phyloP scores from a whole-genome alignment of 352 stramenopile species.

The Phytophthora sansomeana region DNA sequence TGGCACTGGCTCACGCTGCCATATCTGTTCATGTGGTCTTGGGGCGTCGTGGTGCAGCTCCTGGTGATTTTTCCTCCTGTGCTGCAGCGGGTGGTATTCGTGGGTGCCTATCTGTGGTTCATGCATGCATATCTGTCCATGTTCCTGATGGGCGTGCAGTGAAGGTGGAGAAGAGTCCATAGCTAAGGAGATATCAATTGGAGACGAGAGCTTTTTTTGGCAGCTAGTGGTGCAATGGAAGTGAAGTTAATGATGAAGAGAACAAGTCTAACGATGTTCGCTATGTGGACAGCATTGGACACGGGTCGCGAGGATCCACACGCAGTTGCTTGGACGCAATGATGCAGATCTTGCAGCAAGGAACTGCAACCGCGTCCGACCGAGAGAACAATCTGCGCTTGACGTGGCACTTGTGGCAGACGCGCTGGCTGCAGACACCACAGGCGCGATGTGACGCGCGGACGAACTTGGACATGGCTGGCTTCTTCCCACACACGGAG shows the following conservation, averaged over 20 bases:
- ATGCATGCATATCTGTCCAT: slow-evolving; percentile 75
- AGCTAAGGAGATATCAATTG: neutral
- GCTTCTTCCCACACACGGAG: slow-evolving; percentile 29
- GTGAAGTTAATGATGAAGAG: neutral
- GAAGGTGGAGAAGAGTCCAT: neutral
- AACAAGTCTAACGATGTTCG: neutral
- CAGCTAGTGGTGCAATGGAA: neutral
- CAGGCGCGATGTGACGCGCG: slow-evolving; percentile 25
- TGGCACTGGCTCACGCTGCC: slow-evolving; percentile 79
- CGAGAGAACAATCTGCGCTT: slow-evolving; percentile 41
- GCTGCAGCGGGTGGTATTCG: slow-evolving; percentile 72
- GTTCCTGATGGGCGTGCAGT: slow-evolving; percentile 25
- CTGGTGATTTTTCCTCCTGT: slow-evolving; percentile 68
- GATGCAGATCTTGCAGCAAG: slow-evolving; percentile 51
- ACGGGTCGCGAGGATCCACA: slow-evolving; percentile 44
- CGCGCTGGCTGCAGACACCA: slow-evolving; percentile 35
- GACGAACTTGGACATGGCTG: slow-evolving; percentile 25
- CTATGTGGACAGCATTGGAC: slow-evolving; percentile 29
- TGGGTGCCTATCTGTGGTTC: slow-evolving; percentile 70
- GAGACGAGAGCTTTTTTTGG: neutral
- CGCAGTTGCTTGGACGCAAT: slow-evolving; percentile 39
- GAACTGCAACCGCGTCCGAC: slow-evolving; percentile 32
- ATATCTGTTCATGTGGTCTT: slow-evolving; percentile 88
- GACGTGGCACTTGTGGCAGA: slow-evolving; percentile 50
- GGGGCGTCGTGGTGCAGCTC: slow-evolving; percentile 77